These are phyloP conservation scores for Striga hermonthica DNA, from an alignment of 305 asterid species.

Conservation along the genomic window DNA sequence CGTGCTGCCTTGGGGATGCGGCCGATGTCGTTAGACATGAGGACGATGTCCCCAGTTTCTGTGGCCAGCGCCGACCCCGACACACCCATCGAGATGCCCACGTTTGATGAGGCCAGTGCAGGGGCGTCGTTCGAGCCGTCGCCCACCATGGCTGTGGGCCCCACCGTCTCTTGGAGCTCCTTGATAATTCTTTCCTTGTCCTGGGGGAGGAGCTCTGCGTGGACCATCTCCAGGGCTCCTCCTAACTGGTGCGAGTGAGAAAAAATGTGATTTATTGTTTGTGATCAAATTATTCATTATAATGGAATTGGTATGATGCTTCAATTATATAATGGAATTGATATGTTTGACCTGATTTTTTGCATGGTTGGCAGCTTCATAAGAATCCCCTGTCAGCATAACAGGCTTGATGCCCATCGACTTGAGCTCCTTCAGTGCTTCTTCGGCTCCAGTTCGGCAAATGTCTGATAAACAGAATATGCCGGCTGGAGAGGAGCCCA, in stretches of 20 bases:
- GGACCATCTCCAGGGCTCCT: constrained; percentile 47
- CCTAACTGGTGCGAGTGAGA: constrained; percentile 39
- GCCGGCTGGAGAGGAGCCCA: constrained; percentile 51
- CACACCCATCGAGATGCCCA: constrained; percentile 82
- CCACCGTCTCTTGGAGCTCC: constrained; percentile 49
- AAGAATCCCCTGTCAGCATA: constrained; percentile 73
- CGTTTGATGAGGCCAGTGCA: constrained; percentile 60
- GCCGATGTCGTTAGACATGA: constrained; percentile 69
- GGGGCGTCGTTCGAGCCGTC: constrained; percentile 83
- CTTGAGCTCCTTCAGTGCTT: constrained; percentile 57
- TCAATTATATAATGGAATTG: neutral
- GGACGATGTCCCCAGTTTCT: constrained; percentile 62
- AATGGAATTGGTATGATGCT: neutral
- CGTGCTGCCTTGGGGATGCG: constrained; percentile 54
- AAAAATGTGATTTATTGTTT: neutral
- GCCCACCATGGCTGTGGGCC: constrained; percentile 68
- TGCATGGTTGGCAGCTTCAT: constrained; percentile 58
- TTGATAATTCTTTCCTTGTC: constrained; percentile 52
- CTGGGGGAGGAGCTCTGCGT: constrained; percentile 68
- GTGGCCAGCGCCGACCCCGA: constrained; percentile 75
- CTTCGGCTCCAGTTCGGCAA: constrained; percentile 72
- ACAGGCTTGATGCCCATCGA: constrained; percentile 55
- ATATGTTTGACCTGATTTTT: constrained; percentile 50
- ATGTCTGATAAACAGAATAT: constrained; percentile 55
- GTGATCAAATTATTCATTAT: too few relatives aligned